A percentile compares a stretch with the other conserved stretches of the same genome.
Evolutionary conservation across 2,329 filamentous ascomycete species (phyloP).

Genomic region (Talaromyces funiculosus): DNA sequence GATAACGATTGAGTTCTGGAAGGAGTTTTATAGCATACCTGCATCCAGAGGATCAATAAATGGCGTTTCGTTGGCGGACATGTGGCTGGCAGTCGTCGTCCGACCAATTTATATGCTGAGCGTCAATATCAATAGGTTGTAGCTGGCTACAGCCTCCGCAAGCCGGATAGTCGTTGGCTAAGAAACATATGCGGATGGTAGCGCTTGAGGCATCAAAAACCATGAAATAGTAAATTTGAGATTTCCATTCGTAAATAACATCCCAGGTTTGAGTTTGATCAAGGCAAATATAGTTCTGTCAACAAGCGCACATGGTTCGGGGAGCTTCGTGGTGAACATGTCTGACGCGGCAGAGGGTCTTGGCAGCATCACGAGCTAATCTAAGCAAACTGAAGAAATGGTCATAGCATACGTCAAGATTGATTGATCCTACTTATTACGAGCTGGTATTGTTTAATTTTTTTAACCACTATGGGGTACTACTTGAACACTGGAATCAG

Average conservation of each 20-base stretch:
- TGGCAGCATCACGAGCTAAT: background rate
- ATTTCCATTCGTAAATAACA: background rate
- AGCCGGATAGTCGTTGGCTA: constrained; percentile 9
- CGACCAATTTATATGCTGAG: constrained; percentile 21
- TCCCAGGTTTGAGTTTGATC: background rate
- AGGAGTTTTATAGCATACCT: constrained; percentile 32
- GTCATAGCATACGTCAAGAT: background rate
- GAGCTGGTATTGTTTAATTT: background rate
- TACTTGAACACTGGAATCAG: background rate
- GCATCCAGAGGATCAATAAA: constrained; percentile 40
- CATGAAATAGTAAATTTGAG: background rate
- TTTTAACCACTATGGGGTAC: background rate
- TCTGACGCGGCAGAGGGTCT: background rate
- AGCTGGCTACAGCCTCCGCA: constrained; percentile 13
- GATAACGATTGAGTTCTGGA: constrained; percentile 3
- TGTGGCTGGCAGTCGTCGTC: constrained; percentile 34
- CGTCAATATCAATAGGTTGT: constrained; percentile 4
- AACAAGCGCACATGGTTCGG: background rate
- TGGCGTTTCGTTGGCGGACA: constrained; percentile 34
- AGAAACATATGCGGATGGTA: constrained; percentile 6
- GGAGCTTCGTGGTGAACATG: constrained; percentile 4
- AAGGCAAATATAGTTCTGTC: background rate
- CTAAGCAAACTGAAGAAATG: background rate
- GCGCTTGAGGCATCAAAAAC: background rate
- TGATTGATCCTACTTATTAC: background rate